These are phyloP conservation scores for Hamigera avellanea DNA, from an alignment of 495 filamentous ascomycete genomes.

Conservation along the genomic window DNA sequence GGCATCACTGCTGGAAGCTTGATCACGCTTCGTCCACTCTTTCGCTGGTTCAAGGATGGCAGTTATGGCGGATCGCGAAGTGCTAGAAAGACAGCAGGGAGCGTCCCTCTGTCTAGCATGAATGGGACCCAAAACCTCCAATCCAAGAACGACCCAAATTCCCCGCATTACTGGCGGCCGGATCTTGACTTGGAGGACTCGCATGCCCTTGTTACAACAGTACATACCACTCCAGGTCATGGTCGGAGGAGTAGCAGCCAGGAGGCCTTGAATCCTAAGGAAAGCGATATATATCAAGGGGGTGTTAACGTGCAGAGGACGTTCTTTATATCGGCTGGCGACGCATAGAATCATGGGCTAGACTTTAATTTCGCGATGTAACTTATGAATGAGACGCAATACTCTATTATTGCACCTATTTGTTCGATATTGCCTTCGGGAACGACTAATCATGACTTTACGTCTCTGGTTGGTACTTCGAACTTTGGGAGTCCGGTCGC, in stretches of 20 bases:
- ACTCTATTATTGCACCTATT: too few species aligned
- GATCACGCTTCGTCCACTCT: conserved; percentile 34
- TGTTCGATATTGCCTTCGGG: too few species aligned
- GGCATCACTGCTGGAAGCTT: conserved; percentile 37
- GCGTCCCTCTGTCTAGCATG: conserved; percentile 23
- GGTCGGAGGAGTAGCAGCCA: conserved; percentile 26
- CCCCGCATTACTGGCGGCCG: conserved; percentile 17
- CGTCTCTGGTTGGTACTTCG: too few species aligned
- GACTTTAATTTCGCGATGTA: background rate
- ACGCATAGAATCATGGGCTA: conserved; percentile 8
- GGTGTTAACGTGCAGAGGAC: conserved; percentile 32
- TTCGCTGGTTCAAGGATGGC: conserved; percentile 32
- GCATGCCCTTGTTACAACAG: conserved; percentile 19
- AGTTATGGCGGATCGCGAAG: conserved; percentile 16
- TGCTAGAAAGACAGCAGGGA: conserved; percentile 15
- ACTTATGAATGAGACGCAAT: too few species aligned
- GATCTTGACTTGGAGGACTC: conserved; percentile 18
- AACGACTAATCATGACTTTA: too few species aligned
- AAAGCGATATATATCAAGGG: conserved; percentile 7
- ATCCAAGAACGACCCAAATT: conserved; percentile 8
- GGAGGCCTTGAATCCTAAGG: conserved; percentile 25
- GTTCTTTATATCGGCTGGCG: conserved; percentile 18
- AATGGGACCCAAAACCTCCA: conserved; percentile 11
- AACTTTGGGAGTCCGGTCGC: too few species aligned
- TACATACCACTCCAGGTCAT: conserved; percentile 14